phyloP scores from a whole-genome alignment of 1,284 basidiomycete genomes.

The Sutorius eximius region DNA sequence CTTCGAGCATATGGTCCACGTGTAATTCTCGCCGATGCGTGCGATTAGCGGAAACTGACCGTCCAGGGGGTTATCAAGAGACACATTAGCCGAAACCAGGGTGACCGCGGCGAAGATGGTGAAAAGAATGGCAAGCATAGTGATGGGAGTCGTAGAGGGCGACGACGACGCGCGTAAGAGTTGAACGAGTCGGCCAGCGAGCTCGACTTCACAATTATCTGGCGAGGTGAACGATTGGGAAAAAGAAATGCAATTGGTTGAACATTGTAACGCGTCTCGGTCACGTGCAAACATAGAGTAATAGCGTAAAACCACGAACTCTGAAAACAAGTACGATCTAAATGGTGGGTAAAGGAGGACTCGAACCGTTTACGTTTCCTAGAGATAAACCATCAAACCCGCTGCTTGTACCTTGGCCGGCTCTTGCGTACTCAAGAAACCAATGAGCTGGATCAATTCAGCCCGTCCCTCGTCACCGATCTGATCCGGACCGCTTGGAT shows the following conservation, averaged over 20 bases:
- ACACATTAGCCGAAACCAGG: constrained; percentile 43
- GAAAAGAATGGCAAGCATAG: constrained; percentile 69
- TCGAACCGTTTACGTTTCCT: constrained; percentile 21
- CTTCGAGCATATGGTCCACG: constrained; percentile 60
- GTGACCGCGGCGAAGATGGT: constrained; percentile 41
- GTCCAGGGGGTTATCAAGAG: constrained; percentile 50
- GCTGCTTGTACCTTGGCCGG: constrained; percentile 76
- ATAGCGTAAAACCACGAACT: constrained; percentile 1
- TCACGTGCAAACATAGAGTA: constrained; percentile 30
- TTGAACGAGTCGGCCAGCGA: constrained; percentile 60
- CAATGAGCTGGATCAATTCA: constrained; percentile 76
- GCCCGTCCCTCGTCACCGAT: constrained; percentile 74
- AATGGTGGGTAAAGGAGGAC: not conserved
- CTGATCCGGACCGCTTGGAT: constrained; percentile 71
- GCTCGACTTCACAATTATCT: constrained; percentile 34
- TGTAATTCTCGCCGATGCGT: constrained; percentile 55
- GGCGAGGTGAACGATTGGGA: constrained; percentile 8
- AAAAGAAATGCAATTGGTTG: constrained; percentile 14
- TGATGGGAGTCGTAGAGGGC: constrained; percentile 45
- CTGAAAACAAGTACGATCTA: too few relatives aligned
- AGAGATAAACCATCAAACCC: constrained; percentile 61
- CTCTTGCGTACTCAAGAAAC: constrained; percentile 70
- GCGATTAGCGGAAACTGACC: constrained; percentile 66
- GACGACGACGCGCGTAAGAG: constrained; percentile 42
- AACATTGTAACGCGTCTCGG: constrained; percentile 21